Conservation (phyloP, 805 yeast species). For the Kuraishia hungarica region DNA sequence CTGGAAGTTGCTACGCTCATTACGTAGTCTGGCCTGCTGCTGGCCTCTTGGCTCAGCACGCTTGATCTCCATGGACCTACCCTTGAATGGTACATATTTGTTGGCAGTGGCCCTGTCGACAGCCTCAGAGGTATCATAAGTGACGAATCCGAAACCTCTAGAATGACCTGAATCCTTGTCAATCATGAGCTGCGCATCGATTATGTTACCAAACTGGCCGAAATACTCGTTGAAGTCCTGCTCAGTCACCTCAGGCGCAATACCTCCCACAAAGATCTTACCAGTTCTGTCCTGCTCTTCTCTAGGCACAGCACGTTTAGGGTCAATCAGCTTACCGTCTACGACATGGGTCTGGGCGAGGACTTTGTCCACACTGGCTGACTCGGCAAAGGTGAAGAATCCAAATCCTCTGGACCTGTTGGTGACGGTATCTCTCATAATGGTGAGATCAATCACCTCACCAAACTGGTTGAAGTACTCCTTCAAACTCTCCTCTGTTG, state of each 20-base stretch:
- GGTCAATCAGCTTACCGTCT: constrained; percentile 95
- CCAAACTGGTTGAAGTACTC: constrained; percentile 85
- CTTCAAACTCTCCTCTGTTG: constrained; percentile 79
- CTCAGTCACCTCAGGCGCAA: constrained; percentile 89
- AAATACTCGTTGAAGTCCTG: constrained; percentile 82
- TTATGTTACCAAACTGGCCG: constrained; percentile 79
- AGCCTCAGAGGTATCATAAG: constrained; percentile 91
- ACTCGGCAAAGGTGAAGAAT: constrained; percentile 75
- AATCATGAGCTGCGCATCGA: constrained; percentile 94
- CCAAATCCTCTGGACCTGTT: constrained; percentile 96
- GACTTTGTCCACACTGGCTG: constrained; percentile 81
- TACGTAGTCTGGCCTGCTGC: constrained; percentile 32
- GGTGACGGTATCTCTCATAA: constrained; percentile 82
- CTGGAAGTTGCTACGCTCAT: constrained; percentile 22
- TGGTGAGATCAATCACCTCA: constrained; percentile 77
- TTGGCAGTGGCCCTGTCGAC: constrained; percentile 82
- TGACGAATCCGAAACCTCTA: constrained; percentile 94
- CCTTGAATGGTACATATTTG: constrained; percentile 76
- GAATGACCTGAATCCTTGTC: constrained; percentile 96
- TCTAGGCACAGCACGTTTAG: constrained; percentile 94
- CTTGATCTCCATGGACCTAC: constrained; percentile 77
- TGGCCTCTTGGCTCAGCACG: constrained; percentile 78
- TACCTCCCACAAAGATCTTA: constrained; percentile 95
- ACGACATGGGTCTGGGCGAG: constrained; percentile 78
- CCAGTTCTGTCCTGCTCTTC: constrained; percentile 97